Base-by-base conservation (phyloP, 371 early-diverging fungal species). In the Apophysomyces ossiformis region DNA sequence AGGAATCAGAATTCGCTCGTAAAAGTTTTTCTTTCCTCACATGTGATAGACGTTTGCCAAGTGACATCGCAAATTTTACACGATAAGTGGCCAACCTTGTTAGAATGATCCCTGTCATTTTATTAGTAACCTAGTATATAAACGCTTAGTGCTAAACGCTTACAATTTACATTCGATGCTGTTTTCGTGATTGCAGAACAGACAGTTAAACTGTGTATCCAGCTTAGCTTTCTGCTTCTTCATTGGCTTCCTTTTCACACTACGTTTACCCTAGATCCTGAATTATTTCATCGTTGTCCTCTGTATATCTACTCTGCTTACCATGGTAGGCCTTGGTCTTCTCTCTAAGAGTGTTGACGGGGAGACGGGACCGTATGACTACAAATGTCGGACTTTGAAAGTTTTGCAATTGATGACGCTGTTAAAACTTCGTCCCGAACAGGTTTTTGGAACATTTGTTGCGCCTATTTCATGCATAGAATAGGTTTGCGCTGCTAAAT, bases 111-210 rank as follows among this genome's bases (percentile, higher is more conserved):
- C 38, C 86, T 82, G 59, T 11, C 1, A 56, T 58, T 12, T 39
- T 47, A 50, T 32, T 18, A 47, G 16, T 54, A 61, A n/a, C 2
- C 46, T 41, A 21, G 36, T 58, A 32, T 50, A 32, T 2, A 32
- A 35, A 41, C 18, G 39, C 6, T 6, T 21, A 8, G 13, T 41
- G 4, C 41, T 50, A 38, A 57, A 21, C 39, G 56, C 81, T 83
- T 86, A 92, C 92, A 94, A 76, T 77, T 91, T 92, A 67, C 85
- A 84, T 44, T 87, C 85, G 57, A 96, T 87, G 32, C 91, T 87
- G 68, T 88, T 87, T 66, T 96, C 95, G 72, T 96, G 95, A 70
- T 92, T 92, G 84, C 96, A 96, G 69, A 92, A 95, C n/a, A 93
- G 82, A 64, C 97, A 97, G 69, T 89, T 86, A 72, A 97, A 96